Conservation (phyloP, 768 basidiomycete genomes). For the Termitomyces sp. region DNA sequence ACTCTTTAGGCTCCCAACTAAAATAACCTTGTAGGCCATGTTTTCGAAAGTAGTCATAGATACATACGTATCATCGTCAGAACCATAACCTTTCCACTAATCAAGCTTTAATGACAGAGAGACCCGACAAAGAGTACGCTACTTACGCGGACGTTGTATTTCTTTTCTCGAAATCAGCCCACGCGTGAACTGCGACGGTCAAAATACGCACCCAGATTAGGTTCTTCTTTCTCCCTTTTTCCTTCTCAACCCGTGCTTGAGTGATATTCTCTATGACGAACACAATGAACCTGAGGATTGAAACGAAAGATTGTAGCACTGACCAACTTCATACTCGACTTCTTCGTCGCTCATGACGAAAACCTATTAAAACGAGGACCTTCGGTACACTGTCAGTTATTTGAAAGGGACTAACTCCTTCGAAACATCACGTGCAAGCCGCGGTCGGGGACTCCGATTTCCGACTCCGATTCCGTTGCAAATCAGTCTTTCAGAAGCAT, state of each 20-base stretch:
- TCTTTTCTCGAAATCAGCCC: slow-evolving; percentile 26
- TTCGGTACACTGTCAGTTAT: background rate
- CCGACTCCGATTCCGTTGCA: background rate
- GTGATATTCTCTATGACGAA: slow-evolving; percentile 41
- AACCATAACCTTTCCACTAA: slow-evolving; percentile 58
- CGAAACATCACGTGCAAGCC: slow-evolving; percentile 2
- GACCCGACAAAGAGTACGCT: background rate
- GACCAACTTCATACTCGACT: slow-evolving; percentile 66
- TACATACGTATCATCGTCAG: slow-evolving; percentile 54
- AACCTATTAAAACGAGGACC: background rate
- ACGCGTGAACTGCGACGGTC: slow-evolving; percentile 1
- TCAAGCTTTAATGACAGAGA: background rate
- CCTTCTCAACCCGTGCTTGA: slow-evolving; percentile 43
- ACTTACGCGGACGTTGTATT: slow-evolving; percentile 55
- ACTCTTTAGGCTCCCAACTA: slow-evolving; percentile 67
- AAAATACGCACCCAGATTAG: slow-evolving; percentile 42
- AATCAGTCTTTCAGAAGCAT: background rate
- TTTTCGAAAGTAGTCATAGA: background rate
- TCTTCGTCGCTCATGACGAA: slow-evolving; percentile 30
- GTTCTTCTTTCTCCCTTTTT: slow-evolving; percentile 35
- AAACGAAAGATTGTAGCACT: slow-evolving; percentile 18
- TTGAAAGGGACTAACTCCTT: background rate
- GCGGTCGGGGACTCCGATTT: background rate
- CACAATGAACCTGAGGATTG: background rate
- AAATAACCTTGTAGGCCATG: background rate